Conservation (phyloP, 2,329 filamentous ascomycete genomes). For the Apiospora sp. region DNA sequence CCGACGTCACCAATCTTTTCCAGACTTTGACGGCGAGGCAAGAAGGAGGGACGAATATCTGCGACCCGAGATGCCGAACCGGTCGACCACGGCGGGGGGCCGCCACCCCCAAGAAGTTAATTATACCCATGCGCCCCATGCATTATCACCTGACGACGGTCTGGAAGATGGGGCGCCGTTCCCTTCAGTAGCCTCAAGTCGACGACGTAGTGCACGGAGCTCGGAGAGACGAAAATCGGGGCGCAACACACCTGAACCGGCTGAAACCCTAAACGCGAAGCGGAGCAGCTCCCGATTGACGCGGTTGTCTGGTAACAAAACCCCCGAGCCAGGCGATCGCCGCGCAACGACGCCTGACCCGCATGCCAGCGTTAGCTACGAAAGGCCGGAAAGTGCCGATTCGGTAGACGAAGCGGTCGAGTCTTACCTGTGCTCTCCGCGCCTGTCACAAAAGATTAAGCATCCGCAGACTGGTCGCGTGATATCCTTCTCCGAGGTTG, state of each 20-base stretch:
- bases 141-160: conserved; percentile 39
- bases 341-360: conserved; percentile 45
- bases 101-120: conserved; percentile 37
- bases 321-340: conserved; percentile 38
- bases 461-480: conserved; percentile 86
- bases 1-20: conserved; percentile 37
- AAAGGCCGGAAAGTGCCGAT: conserved; percentile 80
- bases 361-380: conserved; percentile 66
- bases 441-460: conserved; percentile 85
- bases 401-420: conserved; percentile 90
- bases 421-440: conserved; percentile 81
- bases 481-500: conserved; percentile 97
- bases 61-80: conserved; percentile 42
- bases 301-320: conserved; percentile 59
- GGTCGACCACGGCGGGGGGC: conserved; percentile 32
- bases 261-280: conserved; percentile 56
- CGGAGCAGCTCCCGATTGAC: conserved; percentile 67
- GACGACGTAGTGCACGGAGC: conserved; percentile 58
- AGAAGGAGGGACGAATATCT: conserved; percentile 40
- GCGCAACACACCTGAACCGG: conserved; percentile 56
- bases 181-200: conserved; percentile 71
- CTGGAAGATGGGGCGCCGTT: conserved; percentile 74
- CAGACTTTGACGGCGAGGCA: conserved; percentile 34
- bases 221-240: conserved; percentile 54
- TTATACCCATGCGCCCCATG: conserved; percentile 35